A percentile compares a stretch with the other conserved stretches of the same genome.
These are phyloP conservation scores for Buddleja alternifolia DNA, from an alignment of 257 asterid species.

Conservation along the genomic window DNA sequence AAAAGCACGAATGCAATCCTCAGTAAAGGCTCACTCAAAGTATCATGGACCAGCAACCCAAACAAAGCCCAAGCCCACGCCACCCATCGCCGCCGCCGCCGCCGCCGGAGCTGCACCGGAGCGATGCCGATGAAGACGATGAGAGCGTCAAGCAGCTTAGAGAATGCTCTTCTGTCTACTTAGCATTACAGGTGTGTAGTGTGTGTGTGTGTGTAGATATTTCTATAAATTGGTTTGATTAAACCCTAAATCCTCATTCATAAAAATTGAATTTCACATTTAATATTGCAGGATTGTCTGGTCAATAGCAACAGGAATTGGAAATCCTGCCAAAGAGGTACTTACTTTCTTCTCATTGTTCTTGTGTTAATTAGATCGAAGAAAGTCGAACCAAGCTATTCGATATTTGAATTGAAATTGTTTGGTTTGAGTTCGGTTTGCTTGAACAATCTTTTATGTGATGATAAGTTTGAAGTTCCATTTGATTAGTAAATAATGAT, in stretches of 20 bases:
- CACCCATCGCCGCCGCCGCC: constrained; percentile 29
- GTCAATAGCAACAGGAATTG: constrained; percentile 60
- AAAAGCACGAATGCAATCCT: neutral
- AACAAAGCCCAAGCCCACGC: constrained; percentile 22
- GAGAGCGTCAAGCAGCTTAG: constrained; percentile 73
- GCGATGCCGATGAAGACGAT: constrained; percentile 68
- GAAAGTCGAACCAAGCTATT: too few relatives aligned
- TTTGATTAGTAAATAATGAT: too few relatives aligned
- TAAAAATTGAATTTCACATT: neutral
- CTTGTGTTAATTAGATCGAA: neutral
- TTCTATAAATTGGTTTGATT: neutral
- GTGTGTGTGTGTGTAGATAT: neutral
- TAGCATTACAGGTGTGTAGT: constrained; percentile 63
- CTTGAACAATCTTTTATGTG: too few relatives aligned
- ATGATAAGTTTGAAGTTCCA: too few relatives aligned
- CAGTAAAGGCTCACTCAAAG: neutral
- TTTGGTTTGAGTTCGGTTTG: too few relatives aligned
- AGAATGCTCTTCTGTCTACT: constrained; percentile 72
- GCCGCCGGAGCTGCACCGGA: constrained; percentile 46
- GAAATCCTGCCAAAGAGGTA: constrained; percentile 80
- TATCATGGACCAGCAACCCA: constrained; percentile 28
- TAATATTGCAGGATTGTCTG: constrained; percentile 70
- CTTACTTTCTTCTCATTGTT: neutral
- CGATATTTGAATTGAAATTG: too few relatives aligned
- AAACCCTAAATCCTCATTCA: constrained; percentile 36